Evolutionary conservation across 1,284 basidiomycete genomes (phyloP), one percentile per base, ranked within the genome.

Genomic region (Schizopora paradoxa): DNA sequence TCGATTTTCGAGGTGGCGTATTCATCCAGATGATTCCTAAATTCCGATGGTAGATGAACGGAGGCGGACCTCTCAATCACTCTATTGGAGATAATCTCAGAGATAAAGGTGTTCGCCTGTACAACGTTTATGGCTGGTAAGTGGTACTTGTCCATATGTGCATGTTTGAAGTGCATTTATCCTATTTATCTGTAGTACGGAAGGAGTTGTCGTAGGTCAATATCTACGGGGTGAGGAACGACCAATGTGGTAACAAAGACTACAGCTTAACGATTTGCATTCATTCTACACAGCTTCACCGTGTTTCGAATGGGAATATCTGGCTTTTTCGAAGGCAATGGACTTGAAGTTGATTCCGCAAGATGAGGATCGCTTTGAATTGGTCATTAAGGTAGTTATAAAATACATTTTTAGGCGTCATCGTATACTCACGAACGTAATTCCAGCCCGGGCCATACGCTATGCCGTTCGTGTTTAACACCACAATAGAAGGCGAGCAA

Each of bases 11-110:
- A 19, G 4, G 2, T n/a, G n/a, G n/a, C n/a, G n/a, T n/a, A n/a
- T n/a, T 29, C 13, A 13, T 14, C 2, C 26, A 40, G 3, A 32
- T 28, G 28, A n/a, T 35, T 19, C 14, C 18, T 35, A n/a, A 4
- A 16, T 6, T 3, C 13, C 16, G 36, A 18, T 36, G 7, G 22
- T 19, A 40, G 37, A 7, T 62, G 6, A 65, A 44, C 36, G 63
- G 57, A 11, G 64, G 63, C 16, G 59, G 56, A 2, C 56, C 59
- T 3, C 41, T 66, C 2, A 54, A 54, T 27, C 51, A 58, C 29
- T 44, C 46, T 7, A 57, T 54, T n/a, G 64, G 64, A 7, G 56
- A 62, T 45, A 22, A 29, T 16, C 45, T 65, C n/a, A 41, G 45
- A 6, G 21, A 13, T 5, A 26, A 57, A 40, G 61, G 62, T 13